Evolutionary conservation across 2,329 filamentous ascomycete genomes (phyloP), one percentile per base, ranked within the genome.

Genomic region (Beauveria asiatica): DNA sequence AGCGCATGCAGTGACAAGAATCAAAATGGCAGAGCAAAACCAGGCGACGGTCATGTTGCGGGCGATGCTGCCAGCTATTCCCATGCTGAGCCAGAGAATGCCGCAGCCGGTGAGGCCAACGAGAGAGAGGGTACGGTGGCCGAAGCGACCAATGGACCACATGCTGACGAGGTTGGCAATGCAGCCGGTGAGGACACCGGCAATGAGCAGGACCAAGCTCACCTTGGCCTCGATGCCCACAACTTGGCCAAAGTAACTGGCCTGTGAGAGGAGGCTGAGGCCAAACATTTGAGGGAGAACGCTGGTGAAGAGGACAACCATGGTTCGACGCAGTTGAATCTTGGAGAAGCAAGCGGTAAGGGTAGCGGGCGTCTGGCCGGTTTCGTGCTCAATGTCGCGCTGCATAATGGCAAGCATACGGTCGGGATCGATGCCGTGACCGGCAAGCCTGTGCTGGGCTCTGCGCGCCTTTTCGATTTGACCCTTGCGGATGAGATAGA

Each of bases 401-500:
- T 76, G 73, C 60, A 84, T 76, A 21, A 75, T 72, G 10, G 70
- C 66, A 7, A 80, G 69, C 0, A 75, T 74, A 64, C 71, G 70
- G 61, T 75, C 72, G 6, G 75, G 72, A 39, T 76, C 72, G 1
- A 69, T 67, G 5, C 69, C 70, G 0, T 67, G 59, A 0, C 76
- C 75, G 62, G 81, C 77, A 54, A 85, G 76, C 51, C 79, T 77
- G 55, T 72, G 73, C 66, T 83, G 78, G 16, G 79, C 74, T 61
- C 70, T 69, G 61, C 78, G 67, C 1, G 78, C 76, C 51, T 78
- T 66, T 1, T 70, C 69, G 11, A 75, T 66, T 6, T 68, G 67
- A 4, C 69, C 70, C 57, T 74, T 76, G 3, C 78, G 74, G 1
- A 83, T 67, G 1, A 82, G 68, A 62, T 75, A 82, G 0, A 77